Evolutionary conservation across 1,139 yeast species (phyloP), one percentile per base, ranked within the genome.

Genomic region (Protomyces macrosporus): DNA sequence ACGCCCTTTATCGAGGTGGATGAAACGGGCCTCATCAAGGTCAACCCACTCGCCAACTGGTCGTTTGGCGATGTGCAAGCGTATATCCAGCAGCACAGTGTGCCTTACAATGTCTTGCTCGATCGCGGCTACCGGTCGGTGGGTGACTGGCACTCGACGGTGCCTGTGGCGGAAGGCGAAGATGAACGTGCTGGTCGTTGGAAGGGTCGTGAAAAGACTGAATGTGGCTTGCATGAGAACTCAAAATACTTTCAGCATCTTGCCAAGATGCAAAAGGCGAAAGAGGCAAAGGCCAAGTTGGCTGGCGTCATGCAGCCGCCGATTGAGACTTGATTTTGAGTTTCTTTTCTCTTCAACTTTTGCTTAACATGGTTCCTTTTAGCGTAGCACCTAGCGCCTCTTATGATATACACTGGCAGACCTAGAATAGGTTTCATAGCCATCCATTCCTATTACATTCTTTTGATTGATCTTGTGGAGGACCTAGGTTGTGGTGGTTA

Each of bases 181-280:
- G 97, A 91, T 73, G 98, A 93, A 74, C 82, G 98, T 69, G 84
- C 95, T 37, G 98, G 98, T 0, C 82, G 98, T 71, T 93, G 98
- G 98, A 87, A 88, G 78, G 97, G 97, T 1, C 83, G 87, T 74
- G 81, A 84, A 4, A 93, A 93, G 77, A 90, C 97, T 0, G 98
- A 93, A 74, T 93, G 98, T 76, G 98, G 98, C 1, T 90, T 93
- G 65, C 98, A 93, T 72, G 87, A 86, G 70, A 82, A 90, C 1
- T 82, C 64, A 40, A 63, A 63, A 32, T 64, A 52, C 55, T 52
- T 61, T 32, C 57, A 61, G 23, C 59, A 60, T 36, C 40, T 60
- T 16, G 62, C 64, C 32, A 61, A 60, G 56, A 34, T 61, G 36
- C 59, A 60, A 50, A 59, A 58, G 33, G 60, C 57, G 16, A 55